Evolutionary conservation across 805 yeast genomes (phyloP), one percentile per base, ranked within the genome.

Genomic region (Candida wancherniae): DNA sequence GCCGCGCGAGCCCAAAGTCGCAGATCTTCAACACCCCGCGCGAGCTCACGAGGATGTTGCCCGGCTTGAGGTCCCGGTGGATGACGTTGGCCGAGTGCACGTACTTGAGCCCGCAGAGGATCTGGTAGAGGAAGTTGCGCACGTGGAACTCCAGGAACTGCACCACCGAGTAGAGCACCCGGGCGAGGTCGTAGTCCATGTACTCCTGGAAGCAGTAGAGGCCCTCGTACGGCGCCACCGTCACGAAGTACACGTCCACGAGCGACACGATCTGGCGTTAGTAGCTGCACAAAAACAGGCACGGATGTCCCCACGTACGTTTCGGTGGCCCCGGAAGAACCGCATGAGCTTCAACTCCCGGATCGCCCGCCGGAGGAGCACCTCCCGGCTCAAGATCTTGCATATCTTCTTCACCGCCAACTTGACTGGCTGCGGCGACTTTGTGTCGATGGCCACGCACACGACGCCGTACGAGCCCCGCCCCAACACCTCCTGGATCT

Each of bases 1-100:
- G 94, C 50, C 97, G 65, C 1, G 97, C 95, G 20, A 88, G 63
- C 0, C 97, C 97, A 64, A 88, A 88, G 58, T 88, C 97, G 57
- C 97, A 86, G 11, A 88, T 84, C 51, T 88, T 88, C 28, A 88
- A 59, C 4, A 57, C 63, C 0, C 97, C 97, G 33, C 76, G 77
- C 2, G 75, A 55, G 4, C 85, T 76, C 12, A 87, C 83, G 34
- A 88, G 63, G 4, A 88, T 79, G 53, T 88, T 88, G 0, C 94
- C 94, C 0, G 97, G 97, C 56, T 88, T 88, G 40, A 88, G 69
- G 53, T 88, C 97, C 34, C 97, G 69, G 53, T 88, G 97, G 33
- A 88, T 80, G 7, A 88, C 94, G 44, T 84, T 87, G 1, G 95
- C 95, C 5, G 92, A 77, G 56, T 88, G 97, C 29, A 88, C 81